These are phyloP conservation scores for Candida patagonica DNA, from an alignment of 805 yeast species.

Conservation along the genomic window DNA sequence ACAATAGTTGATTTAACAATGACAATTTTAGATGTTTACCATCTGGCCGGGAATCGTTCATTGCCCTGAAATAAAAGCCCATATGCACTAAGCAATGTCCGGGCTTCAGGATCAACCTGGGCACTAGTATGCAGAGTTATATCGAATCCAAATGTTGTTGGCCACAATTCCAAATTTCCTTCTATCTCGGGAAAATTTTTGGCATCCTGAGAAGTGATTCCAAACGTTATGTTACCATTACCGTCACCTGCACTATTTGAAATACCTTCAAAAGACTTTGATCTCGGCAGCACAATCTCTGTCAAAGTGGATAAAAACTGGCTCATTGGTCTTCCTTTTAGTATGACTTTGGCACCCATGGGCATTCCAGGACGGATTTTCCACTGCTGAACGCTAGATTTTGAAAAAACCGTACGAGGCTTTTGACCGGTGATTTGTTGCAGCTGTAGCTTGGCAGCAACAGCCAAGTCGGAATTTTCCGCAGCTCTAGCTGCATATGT, in stretches of 20 bases:
- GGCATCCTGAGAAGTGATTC: slow-evolving; percentile 67
- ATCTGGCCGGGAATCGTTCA: slow-evolving; percentile 31
- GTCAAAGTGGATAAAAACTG: slow-evolving; percentile 82
- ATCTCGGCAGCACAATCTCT: slow-evolving; percentile 87
- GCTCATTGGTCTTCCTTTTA: slow-evolving; percentile 71
- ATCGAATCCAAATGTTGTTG: slow-evolving; percentile 76
- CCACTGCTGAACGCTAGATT: slow-evolving; percentile 77
- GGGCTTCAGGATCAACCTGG: slow-evolving; percentile 82
- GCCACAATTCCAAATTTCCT: slow-evolving; percentile 82
- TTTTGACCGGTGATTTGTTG: slow-evolving; percentile 93
- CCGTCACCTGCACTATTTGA: slow-evolving; percentile 71
- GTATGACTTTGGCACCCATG: slow-evolving; percentile 79
- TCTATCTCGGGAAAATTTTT: slow-evolving; percentile 90
- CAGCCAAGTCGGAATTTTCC: slow-evolving; percentile 59
- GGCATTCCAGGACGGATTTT: slow-evolving; percentile 77
- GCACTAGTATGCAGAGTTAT: slow-evolving; percentile 81
- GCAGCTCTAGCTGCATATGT: slow-evolving; percentile 58
- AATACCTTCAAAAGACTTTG: slow-evolving; percentile 78
- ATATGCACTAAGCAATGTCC: slow-evolving; percentile 68
- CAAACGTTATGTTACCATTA: slow-evolving; percentile 79
- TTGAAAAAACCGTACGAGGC: slow-evolving; percentile 64
- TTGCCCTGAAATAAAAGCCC: slow-evolving; percentile 69
- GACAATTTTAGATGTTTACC: no score
- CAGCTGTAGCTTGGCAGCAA: slow-evolving; percentile 67
- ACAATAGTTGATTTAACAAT: no score